phyloP scores from a whole-genome alignment of 257 asterid species.

The Nicotiana sylvestris region DNA sequence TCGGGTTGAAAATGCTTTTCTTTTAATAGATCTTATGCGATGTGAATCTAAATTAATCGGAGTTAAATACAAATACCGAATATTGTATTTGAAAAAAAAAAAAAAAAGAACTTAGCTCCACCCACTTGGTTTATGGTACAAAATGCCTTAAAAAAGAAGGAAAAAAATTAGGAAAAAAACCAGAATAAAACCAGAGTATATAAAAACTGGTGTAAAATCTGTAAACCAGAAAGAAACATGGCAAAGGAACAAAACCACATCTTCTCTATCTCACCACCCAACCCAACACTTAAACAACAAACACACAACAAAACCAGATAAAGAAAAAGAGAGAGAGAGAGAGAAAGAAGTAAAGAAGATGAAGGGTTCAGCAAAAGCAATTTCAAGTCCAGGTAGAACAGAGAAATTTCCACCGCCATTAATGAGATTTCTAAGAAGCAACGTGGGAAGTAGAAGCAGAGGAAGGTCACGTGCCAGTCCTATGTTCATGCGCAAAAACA shows the following conservation, averaged over 20 bases:
- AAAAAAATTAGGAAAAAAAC: too few species aligned
- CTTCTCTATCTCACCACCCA: constrained; percentile 4
- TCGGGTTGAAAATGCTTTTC: too few species aligned
- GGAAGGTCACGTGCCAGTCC: constrained; percentile 70
- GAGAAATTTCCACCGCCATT: constrained; percentile 89
- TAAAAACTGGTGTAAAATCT: neutral
- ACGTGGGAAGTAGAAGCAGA: constrained; percentile 67
- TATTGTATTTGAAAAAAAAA: too few species aligned
- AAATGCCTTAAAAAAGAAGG: too few species aligned
- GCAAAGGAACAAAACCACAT: neutral
- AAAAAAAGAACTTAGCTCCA: too few species aligned
- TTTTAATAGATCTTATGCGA: too few species aligned
- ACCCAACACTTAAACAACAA: neutral
- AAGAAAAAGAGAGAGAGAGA: neutral
- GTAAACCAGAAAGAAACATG: neutral
- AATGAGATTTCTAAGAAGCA: constrained; percentile 63
- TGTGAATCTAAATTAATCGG: too few species aligned
- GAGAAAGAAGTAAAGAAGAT: constrained; percentile 15
- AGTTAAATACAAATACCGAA: too few species aligned
- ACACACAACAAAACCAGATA: neutral
- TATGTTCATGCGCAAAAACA: constrained; percentile 48
- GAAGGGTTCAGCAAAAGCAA: constrained; percentile 52
- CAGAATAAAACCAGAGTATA: neutral
- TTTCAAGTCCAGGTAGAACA: constrained; percentile 65
- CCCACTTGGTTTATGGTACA: too few species aligned